Conservation (phyloP, 2,329 filamentous ascomycete genomes). For the Juglanconis oblonga region DNA sequence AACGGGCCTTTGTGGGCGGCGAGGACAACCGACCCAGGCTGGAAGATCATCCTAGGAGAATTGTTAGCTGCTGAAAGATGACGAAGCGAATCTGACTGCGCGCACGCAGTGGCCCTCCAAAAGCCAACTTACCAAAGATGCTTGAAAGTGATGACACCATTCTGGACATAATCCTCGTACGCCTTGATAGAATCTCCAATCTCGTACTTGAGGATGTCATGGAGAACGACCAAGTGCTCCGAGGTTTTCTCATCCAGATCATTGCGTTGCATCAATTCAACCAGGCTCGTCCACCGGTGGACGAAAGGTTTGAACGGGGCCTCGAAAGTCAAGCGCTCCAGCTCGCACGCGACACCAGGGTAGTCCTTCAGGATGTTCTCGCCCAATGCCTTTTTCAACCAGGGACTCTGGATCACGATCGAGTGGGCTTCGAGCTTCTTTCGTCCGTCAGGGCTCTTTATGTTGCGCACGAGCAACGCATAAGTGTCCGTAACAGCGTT, state of each 20-base stretch:
- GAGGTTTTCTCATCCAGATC: conserved; percentile 41
- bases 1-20: conserved; percentile 36
- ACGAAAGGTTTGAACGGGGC: conserved; percentile 63
- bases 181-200: conserved; percentile 47
- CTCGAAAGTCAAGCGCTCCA: conserved; percentile 59
- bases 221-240: conserved; percentile 45
- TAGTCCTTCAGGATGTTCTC: conserved; percentile 53
- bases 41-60: conserved; percentile 41
- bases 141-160: conserved; percentile 51
- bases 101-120: neutral
- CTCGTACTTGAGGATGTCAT: conserved; percentile 46
- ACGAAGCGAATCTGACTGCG: neutral
- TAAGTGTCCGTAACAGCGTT: conserved; percentile 60
- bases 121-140: conserved; percentile 39
- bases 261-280: conserved; percentile 37
- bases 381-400: conserved; percentile 54
- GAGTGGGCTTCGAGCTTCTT: conserved; percentile 61
- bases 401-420: conserved; percentile 61
- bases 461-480: conserved; percentile 58
- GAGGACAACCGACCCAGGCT: conserved; percentile 41
- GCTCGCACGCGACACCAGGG: conserved; percentile 55
- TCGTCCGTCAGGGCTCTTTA: conserved; percentile 54
- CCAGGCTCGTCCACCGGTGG: conserved; percentile 58
- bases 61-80: neutral
- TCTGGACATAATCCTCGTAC: conserved; percentile 48